These are phyloP conservation scores for Sphaerobolus stellatus DNA, from an alignment of 1,284 basidiomycete species.

Conservation along the genomic window DNA sequence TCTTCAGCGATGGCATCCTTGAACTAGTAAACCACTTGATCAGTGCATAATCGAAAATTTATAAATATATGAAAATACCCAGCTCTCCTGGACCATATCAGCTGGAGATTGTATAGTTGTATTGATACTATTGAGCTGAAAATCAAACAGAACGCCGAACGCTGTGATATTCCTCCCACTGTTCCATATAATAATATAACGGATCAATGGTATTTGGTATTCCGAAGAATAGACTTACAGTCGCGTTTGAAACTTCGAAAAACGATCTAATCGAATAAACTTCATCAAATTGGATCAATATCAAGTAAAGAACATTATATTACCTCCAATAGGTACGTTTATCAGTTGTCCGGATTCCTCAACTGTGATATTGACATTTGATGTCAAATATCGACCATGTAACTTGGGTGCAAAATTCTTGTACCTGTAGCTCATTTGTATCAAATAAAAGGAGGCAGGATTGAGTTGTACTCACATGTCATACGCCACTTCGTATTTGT, in stretches of 20 bases:
- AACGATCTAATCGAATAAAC: constrained; percentile 46
- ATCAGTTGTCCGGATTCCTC: constrained; percentile 49
- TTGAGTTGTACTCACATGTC: constrained; percentile 59
- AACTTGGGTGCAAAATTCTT: constrained; percentile 72
- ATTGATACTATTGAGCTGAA: constrained; percentile 61
- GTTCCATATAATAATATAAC: constrained; percentile 1
- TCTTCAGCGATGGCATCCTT: constrained; percentile 72
- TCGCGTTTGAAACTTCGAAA: constrained; percentile 70
- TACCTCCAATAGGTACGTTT: constrained; percentile 65
- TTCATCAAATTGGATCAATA: background rate
- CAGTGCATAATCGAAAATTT: background rate
- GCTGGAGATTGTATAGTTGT: constrained; percentile 73
- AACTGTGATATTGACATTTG: constrained; percentile 83
- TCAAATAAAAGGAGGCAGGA: too few relatives aligned
- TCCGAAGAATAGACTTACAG: too few relatives aligned
- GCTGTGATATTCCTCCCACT: constrained; percentile 75
- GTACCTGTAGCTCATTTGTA: constrained; percentile 46
- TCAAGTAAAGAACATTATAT: constrained; percentile 18
- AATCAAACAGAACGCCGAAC: constrained; percentile 77
- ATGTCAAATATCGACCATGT: constrained; percentile 76
- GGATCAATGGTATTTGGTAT: background rate
- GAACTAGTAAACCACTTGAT: constrained; percentile 49
- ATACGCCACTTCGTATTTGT: constrained; percentile 71
- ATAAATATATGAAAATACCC: constrained; percentile 43
- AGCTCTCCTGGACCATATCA: constrained; percentile 73